Conservation (phyloP, 177 flowering plant genomes). For the Tripterygium wilfordii region DNA sequence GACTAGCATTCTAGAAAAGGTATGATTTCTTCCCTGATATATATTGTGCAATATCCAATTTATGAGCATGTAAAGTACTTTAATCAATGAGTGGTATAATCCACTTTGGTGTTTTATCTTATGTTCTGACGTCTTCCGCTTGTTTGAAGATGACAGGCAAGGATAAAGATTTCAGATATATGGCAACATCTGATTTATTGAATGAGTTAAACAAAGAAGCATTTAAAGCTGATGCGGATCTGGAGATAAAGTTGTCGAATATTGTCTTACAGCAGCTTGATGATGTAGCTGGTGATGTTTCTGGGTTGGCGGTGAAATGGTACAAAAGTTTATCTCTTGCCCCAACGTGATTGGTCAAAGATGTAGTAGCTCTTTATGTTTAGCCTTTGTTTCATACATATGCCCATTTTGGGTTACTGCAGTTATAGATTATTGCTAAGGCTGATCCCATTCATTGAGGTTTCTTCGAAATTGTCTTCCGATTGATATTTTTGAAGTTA, state of each 20-base stretch:
- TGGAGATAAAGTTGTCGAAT: constrained; percentile 69
- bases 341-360: neutral
- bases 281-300: constrained; percentile 97
- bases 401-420: no score
- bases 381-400: neutral
- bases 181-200: constrained; percentile 97
- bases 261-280: constrained; percentile 89
- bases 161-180: constrained; percentile 96
- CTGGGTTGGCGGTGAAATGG: constrained; percentile 99
- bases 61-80: neutral
- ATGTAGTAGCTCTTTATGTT: neutral
- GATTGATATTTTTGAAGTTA: no score
- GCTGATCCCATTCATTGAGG: no score
- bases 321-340: no score
- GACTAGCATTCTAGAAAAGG: constrained; percentile 54
- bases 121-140: constrained; percentile 3
- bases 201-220: constrained; percentile 80
- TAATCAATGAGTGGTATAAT: neutral
- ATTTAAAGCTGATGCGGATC: constrained; percentile 73
- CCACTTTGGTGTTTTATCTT: neutral
- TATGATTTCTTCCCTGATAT: constrained; percentile 4
- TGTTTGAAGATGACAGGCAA: constrained; percentile 89
- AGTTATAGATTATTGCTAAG: no score
- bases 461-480: no score
- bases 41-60: neutral